These are phyloP conservation scores for Aspergillus coremiiformis DNA, from an alignment of 495 filamentous ascomycete species.

Conservation along the genomic window DNA sequence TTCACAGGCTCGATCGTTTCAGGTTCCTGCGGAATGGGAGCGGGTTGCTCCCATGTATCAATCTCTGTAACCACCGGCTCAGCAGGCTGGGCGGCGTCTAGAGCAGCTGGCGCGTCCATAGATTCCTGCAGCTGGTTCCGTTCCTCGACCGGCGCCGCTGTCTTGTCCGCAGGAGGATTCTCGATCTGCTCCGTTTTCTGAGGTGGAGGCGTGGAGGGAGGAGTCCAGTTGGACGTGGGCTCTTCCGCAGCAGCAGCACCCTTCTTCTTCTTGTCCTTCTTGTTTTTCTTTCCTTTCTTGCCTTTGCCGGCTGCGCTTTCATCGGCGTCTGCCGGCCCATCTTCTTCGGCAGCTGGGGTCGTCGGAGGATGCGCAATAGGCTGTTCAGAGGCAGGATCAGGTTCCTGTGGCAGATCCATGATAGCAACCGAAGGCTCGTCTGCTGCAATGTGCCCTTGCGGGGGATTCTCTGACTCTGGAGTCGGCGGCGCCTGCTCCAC, in stretches of 20 bases:
- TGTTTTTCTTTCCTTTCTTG: slow-evolving; percentile 21
- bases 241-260: slow-evolving; percentile 13
- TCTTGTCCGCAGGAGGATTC: slow-evolving; percentile 7
- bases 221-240: slow-evolving; percentile 26
- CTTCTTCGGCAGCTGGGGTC: slow-evolving; percentile 2
- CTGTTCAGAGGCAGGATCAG: not conserved
- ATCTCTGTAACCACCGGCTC: not conserved
- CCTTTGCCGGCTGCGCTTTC: slow-evolving; percentile 8
- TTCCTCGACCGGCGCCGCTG: slow-evolving; percentile 6
- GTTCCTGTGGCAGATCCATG: not conserved
- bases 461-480: not conserved
- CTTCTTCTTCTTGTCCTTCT: slow-evolving; percentile 24
- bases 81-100: not conserved
- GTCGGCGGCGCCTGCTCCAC: not conserved
- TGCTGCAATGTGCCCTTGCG: not conserved
- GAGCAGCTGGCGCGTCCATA: not conserved
- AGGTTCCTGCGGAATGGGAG: slow-evolving; percentile 2
- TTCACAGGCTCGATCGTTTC: slow-evolving; percentile 3
- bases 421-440: not conserved
- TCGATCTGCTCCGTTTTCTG: slow-evolving; percentile 7
- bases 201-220: slow-evolving; percentile 35
- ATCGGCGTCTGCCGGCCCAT: slow-evolving; percentile 4
- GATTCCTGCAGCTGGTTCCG: not conserved
- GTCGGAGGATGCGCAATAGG: not conserved
- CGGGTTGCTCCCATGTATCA: slow-evolving; percentile 9